phyloP scores from a whole-genome alignment of 805 yeast species.

The Pichia exigua region DNA sequence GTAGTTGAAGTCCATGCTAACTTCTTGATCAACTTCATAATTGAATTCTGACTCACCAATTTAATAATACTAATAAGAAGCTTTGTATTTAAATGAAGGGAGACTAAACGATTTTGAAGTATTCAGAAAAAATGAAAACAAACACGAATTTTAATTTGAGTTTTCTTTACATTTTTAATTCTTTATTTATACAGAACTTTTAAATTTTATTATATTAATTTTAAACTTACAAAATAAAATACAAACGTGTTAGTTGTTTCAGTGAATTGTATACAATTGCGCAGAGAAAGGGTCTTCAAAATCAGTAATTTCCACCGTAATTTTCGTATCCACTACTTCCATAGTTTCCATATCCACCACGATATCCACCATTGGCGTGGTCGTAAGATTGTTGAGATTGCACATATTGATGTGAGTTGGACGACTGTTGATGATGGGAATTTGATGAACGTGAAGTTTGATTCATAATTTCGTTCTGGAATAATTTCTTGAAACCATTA shows the following conservation, averaged over 20 bases:
- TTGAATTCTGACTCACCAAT: neutral
- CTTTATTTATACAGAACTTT: neutral
- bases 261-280: neutral
- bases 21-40: neutral
- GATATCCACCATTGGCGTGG: constrained; percentile 2
- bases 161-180: neutral
- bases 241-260: neutral
- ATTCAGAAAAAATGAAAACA: neutral
- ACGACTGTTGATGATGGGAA: neutral
- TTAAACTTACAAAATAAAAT: neutral
- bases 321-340: constrained; percentile 7
- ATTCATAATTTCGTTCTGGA: constrained; percentile 24
- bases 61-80: neutral
- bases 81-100: neutral
- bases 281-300: neutral
- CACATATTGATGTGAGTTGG: constrained; percentile 7
- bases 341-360: constrained; percentile 10
- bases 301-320: constrained; percentile 3
- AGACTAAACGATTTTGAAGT: neutral
- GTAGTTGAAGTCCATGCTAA: constrained; percentile 25
- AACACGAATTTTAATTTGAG: neutral
- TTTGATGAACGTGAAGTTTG: constrained; percentile 1
- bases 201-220: neutral
- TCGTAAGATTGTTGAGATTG: constrained; percentile 4
- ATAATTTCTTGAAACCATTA: constrained; percentile 79